Conservation (phyloP, 371 early-diverging fungal genomes). For the Mucor indicus region DNA sequence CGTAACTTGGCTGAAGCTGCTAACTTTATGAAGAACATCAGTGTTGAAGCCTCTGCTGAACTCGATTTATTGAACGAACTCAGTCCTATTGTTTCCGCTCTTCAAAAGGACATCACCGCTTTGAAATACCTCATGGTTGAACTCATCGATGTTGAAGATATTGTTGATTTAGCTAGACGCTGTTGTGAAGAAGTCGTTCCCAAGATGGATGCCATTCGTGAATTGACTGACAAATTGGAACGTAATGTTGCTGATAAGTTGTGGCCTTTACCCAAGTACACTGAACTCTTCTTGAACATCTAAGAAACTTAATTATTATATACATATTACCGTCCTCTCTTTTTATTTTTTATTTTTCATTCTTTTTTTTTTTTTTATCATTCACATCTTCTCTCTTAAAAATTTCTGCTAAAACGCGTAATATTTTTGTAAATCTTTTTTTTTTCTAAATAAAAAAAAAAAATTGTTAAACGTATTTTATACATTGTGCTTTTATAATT, state of each 20-base stretch:
- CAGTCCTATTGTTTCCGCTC: slow-evolving; percentile 51
- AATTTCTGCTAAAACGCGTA: no score
- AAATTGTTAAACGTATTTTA: no score
- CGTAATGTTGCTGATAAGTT: slow-evolving; percentile 77
- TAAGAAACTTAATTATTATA: slow-evolving; percentile 19
- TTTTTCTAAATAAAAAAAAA: no score
- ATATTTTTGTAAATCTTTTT: no score
- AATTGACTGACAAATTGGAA: slow-evolving; percentile 76
- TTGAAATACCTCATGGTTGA: not conserved
- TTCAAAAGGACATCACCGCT: slow-evolving; percentile 41
- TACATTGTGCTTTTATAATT: no score
- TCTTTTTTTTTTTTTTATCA: not conserved
- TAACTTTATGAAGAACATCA: slow-evolving; percentile 59
- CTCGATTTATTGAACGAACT: slow-evolving; percentile 60
- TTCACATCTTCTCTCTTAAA: no score
- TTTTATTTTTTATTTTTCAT: not conserved
- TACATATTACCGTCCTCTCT: no score
- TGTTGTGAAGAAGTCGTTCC: slow-evolving; percentile 62
- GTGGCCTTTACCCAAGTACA: slow-evolving; percentile 96
- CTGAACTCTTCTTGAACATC: slow-evolving; percentile 84
- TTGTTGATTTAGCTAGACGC: slow-evolving; percentile 60
- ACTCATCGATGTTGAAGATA: slow-evolving; percentile 51
- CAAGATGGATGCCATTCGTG: slow-evolving; percentile 71
- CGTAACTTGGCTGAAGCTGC: slow-evolving; percentile 79
- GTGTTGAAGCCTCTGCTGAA: slow-evolving; percentile 66